Evolutionary conservation across 2,329 filamentous ascomycete genomes (phyloP), one percentile per base, ranked within the genome.

Genomic region (Dactylonectria estremocensis): DNA sequence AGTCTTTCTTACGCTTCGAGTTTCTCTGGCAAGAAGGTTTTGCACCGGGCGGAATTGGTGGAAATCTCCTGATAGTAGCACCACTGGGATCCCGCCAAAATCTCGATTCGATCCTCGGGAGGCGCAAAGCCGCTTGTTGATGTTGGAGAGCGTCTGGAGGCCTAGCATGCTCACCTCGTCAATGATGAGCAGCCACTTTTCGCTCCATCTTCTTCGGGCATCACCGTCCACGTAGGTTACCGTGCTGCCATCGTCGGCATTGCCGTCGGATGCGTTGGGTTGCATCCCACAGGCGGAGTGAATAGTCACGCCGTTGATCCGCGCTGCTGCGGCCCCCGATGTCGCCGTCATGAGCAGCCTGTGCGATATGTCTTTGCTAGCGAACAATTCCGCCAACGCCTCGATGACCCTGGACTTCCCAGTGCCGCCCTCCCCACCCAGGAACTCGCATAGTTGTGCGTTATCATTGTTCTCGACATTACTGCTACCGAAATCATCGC

Each of bases 211-310:
- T 28, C 24, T 28, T 28, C n/a, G 31, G 1, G 52, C 31, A 16
- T 55, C 31, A 22, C 52, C 52, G 18, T 55, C 52, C 16, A 55
- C 31, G 52, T 55, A 55, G 16, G 52, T 55, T 55, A 55, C 52
- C 52, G 52, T 55, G 52, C 52, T 55, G 52, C 52, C 9, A 55
- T 55, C 52, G 52, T 55, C 52, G n/a, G 18, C 52, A 24, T 55
- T 55, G 31, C 52, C 8, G 8, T 55, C 18, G 28, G 31, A 22
- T 55, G 52, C 52, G 52, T 55, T 55, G 52, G 24, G 24, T 28
- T 28, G 46, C 24, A 59, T 54, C n/a, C 52, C 24, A 45, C 40
- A 65, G 24, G 55, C 40, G n/a, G 55, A 64, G 55, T 64, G 40
- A 13, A 64, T 64, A 4, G 40, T 64, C 13, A 64, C 18, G 16